Evolutionary conservation across 1,284 basidiomycete species (phyloP).

Genomic region (Rhodofomes roseus): DNA sequence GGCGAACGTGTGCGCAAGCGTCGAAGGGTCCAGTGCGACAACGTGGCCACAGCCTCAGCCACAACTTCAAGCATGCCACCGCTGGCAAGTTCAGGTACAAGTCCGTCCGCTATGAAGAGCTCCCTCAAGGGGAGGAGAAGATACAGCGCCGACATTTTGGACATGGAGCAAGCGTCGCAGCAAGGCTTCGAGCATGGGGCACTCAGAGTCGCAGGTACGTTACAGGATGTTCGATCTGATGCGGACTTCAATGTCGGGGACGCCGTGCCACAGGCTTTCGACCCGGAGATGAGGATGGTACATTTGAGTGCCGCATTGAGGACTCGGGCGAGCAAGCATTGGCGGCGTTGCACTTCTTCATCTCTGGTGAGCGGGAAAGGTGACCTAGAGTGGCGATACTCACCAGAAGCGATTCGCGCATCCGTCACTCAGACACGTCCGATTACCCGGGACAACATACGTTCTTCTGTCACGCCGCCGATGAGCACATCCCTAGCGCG

Average conservation of each 20-base stretch:
- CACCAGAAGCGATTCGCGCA: not conserved
- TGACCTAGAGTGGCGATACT: not conserved
- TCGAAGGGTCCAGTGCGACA: constrained; percentile 30
- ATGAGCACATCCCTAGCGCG: constrained; percentile 34
- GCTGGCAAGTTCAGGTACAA: too few relatives aligned
- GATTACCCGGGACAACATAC: constrained; percentile 57
- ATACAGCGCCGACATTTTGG: not conserved
- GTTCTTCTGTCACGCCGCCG: constrained; percentile 49
- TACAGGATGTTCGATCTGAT: constrained; percentile 24
- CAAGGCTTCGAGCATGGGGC: not conserved
- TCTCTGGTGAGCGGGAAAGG: constrained; percentile 40
- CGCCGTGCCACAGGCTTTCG: constrained; percentile 35
- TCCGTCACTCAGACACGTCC: constrained; percentile 44
- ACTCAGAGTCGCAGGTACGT: constrained; percentile 23
- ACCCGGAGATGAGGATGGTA: constrained; percentile 60
- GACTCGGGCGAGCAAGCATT: constrained; percentile 29
- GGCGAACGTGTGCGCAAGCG: constrained; percentile 16
- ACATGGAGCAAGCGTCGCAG: not conserved
- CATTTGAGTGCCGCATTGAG: constrained; percentile 44
- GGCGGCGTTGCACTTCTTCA: constrained; percentile 41
- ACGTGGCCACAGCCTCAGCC: not conserved
- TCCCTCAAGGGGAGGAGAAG: not conserved
- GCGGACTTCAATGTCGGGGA: not conserved
- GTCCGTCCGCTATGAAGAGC: too few relatives aligned
- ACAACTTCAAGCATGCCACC: not conserved